phyloP scores from a whole-genome alignment of 768 basidiomycete species.

The Phallus indusiatus region DNA sequence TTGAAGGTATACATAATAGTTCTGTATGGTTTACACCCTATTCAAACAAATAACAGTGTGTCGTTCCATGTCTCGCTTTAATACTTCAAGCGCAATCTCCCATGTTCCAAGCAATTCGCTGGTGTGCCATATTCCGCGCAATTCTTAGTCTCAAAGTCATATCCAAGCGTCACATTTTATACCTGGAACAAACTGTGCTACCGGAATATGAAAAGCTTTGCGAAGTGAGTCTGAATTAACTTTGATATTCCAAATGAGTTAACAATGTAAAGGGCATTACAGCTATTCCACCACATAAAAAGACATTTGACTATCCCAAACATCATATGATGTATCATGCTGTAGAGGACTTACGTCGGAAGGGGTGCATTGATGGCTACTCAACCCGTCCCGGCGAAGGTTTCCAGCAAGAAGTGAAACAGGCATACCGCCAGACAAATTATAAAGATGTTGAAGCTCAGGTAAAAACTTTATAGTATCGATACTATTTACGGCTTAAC shows the following conservation, averaged over 20 bases:
- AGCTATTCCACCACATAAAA: slow-evolving; percentile 14
- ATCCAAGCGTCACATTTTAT: too few relatives aligned
- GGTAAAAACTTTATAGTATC: slow-evolving; percentile 11
- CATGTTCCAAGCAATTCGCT: too few relatives aligned
- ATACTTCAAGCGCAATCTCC: slow-evolving; percentile 6
- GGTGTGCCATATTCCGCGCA: too few relatives aligned
- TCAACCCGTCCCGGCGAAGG: slow-evolving; percentile 23
- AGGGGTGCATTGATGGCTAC: slow-evolving; percentile 21
- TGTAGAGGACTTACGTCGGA: slow-evolving; percentile 17
- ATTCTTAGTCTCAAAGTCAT: too few relatives aligned
- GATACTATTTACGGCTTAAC: background rate
- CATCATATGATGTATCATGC: slow-evolving; percentile 21
- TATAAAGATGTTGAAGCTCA: slow-evolving; percentile 21
- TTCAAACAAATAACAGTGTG: slow-evolving; percentile 1
- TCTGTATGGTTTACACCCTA: background rate
- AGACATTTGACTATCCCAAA: slow-evolving; percentile 23
- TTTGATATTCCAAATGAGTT: background rate
- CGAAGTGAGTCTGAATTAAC: background rate
- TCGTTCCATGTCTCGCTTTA: slow-evolving; percentile 10
- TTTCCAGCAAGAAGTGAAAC: slow-evolving; percentile 22
- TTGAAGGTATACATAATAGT: slow-evolving; percentile 15
- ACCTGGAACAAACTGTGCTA: too few relatives aligned
- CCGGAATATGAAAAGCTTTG: background rate
- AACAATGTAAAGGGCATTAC: slow-evolving; percentile 14
- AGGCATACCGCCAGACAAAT: slow-evolving; percentile 23